phyloP scores from a whole-genome alignment of 2,329 filamentous ascomycete species.

The Beauveria medogensis region DNA sequence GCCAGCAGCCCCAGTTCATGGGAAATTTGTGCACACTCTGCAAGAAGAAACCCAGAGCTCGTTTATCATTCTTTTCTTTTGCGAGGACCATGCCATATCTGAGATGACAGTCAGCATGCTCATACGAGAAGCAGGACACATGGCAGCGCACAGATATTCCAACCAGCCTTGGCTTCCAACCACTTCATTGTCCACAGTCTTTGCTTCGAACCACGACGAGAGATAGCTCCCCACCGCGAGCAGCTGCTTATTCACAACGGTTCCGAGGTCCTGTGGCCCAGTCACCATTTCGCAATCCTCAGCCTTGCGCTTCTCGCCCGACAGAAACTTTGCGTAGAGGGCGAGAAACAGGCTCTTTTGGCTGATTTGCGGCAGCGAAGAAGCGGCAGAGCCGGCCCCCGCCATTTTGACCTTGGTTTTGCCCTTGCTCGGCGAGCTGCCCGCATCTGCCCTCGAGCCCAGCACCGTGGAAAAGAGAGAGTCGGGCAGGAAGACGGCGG shows the following conservation, averaged over 20 bases:
- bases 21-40: constrained; percentile 81
- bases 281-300: constrained; percentile 97
- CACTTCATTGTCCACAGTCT: constrained; percentile 48
- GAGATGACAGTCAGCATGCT: not conserved
- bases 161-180: constrained; percentile 79
- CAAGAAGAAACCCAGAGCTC: constrained; percentile 80
- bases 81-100: constrained; percentile 82
- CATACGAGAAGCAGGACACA: not conserved
- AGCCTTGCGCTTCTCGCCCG: constrained; percentile 91
- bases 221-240: constrained; percentile 66
- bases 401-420: constrained; percentile 36
- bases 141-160: constrained; percentile 59
- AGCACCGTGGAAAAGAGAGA: constrained; percentile 63
- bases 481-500: constrained; percentile 79
- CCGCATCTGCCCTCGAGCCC: constrained; percentile 36
- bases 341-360: constrained; percentile 90
- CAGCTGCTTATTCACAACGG: constrained; percentile 78
- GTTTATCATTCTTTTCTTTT: constrained; percentile 81
- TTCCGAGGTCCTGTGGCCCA: constrained; percentile 82
- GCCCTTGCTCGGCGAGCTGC: constrained; percentile 49
- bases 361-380: constrained; percentile 53
- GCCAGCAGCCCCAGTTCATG: constrained; percentile 97
- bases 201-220: constrained; percentile 70
- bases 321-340: constrained; percentile 84
- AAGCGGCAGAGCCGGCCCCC: constrained; percentile 16